Percentiles rank a stretch among this genome's conserved stretches.
Evolutionary conservation across 495 filamentous ascomycete genomes (phyloP).

Genomic region (Cryomyces antarcticus): DNA sequence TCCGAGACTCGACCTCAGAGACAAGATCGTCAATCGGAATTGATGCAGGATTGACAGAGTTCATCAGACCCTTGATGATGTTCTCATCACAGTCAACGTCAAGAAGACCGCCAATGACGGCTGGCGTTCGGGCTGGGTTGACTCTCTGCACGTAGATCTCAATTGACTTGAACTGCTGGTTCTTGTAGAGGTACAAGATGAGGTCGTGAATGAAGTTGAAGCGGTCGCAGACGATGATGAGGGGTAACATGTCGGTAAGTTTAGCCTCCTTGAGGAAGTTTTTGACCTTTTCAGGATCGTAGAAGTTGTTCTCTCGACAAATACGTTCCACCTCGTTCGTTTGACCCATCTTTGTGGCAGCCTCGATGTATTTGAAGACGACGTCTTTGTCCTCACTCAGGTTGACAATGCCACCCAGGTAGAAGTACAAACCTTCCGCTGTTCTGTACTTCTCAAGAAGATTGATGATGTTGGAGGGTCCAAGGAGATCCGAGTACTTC

Average conservation of each 20-base stretch:
- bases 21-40: constrained; percentile 96
- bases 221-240: constrained; percentile 97
- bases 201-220: constrained; percentile 98
- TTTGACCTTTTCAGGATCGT: constrained; percentile 94
- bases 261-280: constrained; percentile 98
- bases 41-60: constrained; percentile 60
- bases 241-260: constrained; percentile 75
- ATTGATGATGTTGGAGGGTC: constrained; percentile 70
- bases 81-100: constrained; percentile 94
- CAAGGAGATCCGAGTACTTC: constrained; percentile 95
- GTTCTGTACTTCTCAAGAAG: constrained; percentile 95
- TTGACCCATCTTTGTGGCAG: constrained; percentile 79
- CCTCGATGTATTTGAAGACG: constrained; percentile 98
- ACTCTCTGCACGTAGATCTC: constrained; percentile 98
- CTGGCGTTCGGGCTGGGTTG: constrained; percentile 81
- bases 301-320: constrained; percentile 80
- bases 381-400: constrained; percentile 88
- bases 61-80: constrained; percentile 86
- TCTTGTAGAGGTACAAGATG: constrained; percentile 94
- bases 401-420: constrained; percentile 94
- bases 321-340: constrained; percentile 91
- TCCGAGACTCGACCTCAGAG: constrained; percentile 80
- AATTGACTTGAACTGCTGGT: constrained; percentile 98
- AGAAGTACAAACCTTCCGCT: constrained; percentile 92
- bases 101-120: constrained; percentile 85